phyloP scores from a whole-genome alignment of 192 early-diverging fungal genomes.

The Umbelopsis isabellina region DNA sequence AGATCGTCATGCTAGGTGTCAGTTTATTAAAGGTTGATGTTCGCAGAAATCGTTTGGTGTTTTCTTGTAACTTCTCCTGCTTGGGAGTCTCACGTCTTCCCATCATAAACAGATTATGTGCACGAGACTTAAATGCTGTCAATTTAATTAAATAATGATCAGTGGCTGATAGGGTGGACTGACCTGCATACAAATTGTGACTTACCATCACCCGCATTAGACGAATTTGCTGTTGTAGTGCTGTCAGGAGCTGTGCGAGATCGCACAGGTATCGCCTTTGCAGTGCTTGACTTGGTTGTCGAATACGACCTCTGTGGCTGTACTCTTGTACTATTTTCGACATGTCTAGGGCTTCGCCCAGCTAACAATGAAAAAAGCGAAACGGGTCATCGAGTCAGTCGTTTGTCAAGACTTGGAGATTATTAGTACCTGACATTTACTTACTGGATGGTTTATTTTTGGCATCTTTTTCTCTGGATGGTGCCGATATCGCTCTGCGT shows the following conservation, averaged over 20 bases:
- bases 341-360: background rate
- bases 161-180: background rate
- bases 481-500: background rate
- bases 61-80: background rate
- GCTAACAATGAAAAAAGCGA: background rate
- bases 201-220: constrained; percentile 11
- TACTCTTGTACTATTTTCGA: background rate
- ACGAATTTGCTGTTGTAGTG: background rate
- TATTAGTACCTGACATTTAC: background rate
- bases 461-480: background rate
- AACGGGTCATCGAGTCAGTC: background rate
- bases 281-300: background rate
- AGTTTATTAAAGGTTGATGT: constrained; percentile 11
- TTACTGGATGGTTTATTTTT: background rate
- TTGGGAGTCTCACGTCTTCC: constrained; percentile 11
- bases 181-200: background rate
- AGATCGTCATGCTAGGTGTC: constrained; percentile 16
- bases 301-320: background rate
- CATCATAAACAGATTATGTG: constrained; percentile 16
- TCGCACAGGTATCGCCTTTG: background rate
- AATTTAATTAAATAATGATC: constrained; percentile 4
- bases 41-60: constrained; percentile 1
- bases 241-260: background rate
- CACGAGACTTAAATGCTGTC: constrained; percentile 20
- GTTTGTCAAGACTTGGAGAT: background rate